Evolutionary conservation across 2,329 filamentous ascomycete genomes (phyloP).

Genomic region (Scytalidium lignicola): DNA sequence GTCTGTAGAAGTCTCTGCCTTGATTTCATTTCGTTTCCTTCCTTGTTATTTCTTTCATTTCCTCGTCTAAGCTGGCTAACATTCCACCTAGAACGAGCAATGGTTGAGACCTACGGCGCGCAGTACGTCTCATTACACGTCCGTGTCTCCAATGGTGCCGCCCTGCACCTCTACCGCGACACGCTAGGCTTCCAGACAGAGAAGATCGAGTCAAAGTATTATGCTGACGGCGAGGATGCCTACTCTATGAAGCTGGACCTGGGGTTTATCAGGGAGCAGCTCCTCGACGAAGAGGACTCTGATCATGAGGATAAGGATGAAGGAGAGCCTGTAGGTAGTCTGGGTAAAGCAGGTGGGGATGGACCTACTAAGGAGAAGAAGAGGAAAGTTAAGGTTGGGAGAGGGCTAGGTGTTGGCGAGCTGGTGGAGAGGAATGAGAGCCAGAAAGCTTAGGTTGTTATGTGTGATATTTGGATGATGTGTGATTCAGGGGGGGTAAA

Average conservation of each 20-base stretch:
- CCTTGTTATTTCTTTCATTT: neutral
- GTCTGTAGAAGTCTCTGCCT: too few species aligned
- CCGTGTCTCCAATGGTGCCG: conserved; percentile 86
- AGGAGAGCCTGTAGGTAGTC: conserved; percentile 64
- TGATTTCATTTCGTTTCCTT: too few species aligned
- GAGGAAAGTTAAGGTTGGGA: conserved; percentile 81
- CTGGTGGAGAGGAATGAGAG: conserved; percentile 68
- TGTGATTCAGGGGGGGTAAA: neutral
- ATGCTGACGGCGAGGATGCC: conserved; percentile 95
- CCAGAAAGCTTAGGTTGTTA: conserved; percentile 32
- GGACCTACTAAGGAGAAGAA: conserved; percentile 45
- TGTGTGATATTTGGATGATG: neutral
- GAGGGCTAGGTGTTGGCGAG: conserved; percentile 72
- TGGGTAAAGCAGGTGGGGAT: conserved; percentile 37
- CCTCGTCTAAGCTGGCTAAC: conserved; percentile 7
- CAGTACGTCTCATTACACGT: conserved; percentile 95
- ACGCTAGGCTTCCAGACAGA: conserved; percentile 86
- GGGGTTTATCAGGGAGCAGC: conserved; percentile 46
- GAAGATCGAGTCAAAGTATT: conserved; percentile 85
- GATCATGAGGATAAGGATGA: conserved; percentile 50
- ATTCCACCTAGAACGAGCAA: conserved; percentile 67
- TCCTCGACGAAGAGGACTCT: conserved; percentile 39
- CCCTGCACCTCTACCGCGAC: conserved; percentile 86
- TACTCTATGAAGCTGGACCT: conserved; percentile 91
- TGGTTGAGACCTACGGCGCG: conserved; percentile 91